Evolutionary conservation across 805 yeast genomes (phyloP).

Genomic region (Saturnispora diversa): DNA sequence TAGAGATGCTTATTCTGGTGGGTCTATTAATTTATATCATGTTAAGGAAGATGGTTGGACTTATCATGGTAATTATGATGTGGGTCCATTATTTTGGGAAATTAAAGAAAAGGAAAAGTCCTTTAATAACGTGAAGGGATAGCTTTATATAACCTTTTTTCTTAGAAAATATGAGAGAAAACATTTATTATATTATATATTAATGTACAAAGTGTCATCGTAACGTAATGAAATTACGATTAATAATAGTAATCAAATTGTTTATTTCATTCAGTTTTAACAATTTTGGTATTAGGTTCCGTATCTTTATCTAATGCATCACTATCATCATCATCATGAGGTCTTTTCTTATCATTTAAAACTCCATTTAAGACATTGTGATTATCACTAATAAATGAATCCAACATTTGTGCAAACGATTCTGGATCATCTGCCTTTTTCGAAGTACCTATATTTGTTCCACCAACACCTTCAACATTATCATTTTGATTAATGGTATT

Average conservation of each 20-base stretch:
- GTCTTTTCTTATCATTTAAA: slow-evolving; percentile 4
- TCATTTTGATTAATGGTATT: no score
- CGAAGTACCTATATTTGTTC: not conserved
- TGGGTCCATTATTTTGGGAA: slow-evolving; percentile 86
- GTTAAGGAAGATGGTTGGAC: slow-evolving; percentile 92
- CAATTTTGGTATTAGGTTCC: slow-evolving; percentile 3
- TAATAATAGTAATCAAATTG: not conserved
- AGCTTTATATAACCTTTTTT: not conserved
- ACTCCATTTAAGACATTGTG: slow-evolving; percentile 8
- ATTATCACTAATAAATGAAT: slow-evolving; percentile 11
- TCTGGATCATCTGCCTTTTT: slow-evolving; percentile 3
- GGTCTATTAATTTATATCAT: slow-evolving; percentile 87
- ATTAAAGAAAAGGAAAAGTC: slow-evolving; percentile 82
- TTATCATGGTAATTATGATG: slow-evolving; percentile 92
- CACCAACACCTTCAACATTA: no score
- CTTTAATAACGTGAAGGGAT: slow-evolving; percentile 68
- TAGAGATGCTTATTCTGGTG: slow-evolving; percentile 98
- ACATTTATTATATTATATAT: not conserved
- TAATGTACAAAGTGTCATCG: slow-evolving; percentile 4
- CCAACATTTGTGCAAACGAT: slow-evolving; percentile 8
- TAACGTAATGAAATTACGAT: not conserved
- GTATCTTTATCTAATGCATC: not conserved
- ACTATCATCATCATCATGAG: not conserved
- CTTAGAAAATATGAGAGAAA: not conserved
- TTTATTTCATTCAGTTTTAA: slow-evolving; percentile 5